Evolutionary conservation across 495 filamentous ascomycete genomes (phyloP).

Genomic region (Aspergillus indologenus): DNA sequence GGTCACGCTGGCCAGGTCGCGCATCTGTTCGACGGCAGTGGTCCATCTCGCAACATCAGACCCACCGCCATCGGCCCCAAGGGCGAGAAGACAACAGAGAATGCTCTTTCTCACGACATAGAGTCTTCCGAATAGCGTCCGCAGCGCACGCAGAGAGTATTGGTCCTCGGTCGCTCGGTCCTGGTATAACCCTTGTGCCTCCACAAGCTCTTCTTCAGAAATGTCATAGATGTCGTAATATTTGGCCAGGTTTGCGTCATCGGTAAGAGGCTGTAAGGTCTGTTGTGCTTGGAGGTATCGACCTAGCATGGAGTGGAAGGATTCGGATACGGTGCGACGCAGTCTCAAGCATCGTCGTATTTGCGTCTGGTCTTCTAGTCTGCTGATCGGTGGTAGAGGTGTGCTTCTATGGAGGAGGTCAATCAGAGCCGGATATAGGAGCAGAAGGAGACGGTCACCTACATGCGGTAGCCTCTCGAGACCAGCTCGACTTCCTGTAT

Average conservation of each 20-base stretch:
- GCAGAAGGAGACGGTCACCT: slow-evolving; percentile 27
- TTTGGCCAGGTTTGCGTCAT: slow-evolving; percentile 77
- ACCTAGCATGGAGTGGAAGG: slow-evolving; percentile 65
- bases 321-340: slow-evolving; percentile 67
- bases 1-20: slow-evolving; percentile 56
- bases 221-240: slow-evolving; percentile 93
- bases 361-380: slow-evolving; percentile 75
- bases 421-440: background rate
- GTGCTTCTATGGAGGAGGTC: slow-evolving; percentile 61
- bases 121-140: slow-evolving; percentile 73
- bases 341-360: slow-evolving; percentile 74
- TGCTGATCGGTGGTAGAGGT: slow-evolving; percentile 78
- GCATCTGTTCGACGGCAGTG: slow-evolving; percentile 72
- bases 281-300: slow-evolving; percentile 65
- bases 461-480: slow-evolving; percentile 90
- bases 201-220: slow-evolving; percentile 68
- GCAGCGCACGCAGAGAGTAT: slow-evolving; percentile 76
- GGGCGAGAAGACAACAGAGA: slow-evolving; percentile 79
- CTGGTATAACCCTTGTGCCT: slow-evolving; percentile 58
- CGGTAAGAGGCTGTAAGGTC: slow-evolving; percentile 65
- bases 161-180: slow-evolving; percentile 65
- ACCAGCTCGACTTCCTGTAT: slow-evolving; percentile 97
- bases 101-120: slow-evolving; percentile 78
- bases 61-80: slow-evolving; percentile 80
- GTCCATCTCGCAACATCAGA: slow-evolving; percentile 79